Conservation (phyloP, 176 grass and related monocot genomes). For the Saccharum officinarum region DNA sequence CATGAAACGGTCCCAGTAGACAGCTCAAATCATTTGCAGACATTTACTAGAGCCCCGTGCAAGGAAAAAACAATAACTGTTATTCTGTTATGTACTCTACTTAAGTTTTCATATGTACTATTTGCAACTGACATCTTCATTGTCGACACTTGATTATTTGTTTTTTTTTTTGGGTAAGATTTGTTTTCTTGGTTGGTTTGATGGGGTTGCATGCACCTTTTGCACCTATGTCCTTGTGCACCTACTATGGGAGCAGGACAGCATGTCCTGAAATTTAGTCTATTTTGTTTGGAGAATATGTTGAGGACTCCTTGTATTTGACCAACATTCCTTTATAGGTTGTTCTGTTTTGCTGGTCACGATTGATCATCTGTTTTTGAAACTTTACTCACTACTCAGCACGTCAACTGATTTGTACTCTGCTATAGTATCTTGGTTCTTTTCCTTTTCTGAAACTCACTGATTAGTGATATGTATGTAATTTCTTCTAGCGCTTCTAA, state of each 20-base stretch:
- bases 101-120: conserved; percentile 4
- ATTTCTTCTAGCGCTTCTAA: conserved; percentile 51
- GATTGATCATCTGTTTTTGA: background rate
- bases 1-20: conserved; percentile 5
- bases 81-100: background rate
- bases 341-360: background rate
- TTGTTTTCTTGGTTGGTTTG: background rate
- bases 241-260: background rate
- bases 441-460: background rate
- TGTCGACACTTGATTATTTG: background rate
- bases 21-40: background rate
- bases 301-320: background rate
- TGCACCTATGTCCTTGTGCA: background rate
- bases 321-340: background rate
- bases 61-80: background rate
- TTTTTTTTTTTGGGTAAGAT: background rate
- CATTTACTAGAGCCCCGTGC: background rate
- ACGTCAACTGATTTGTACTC: background rate
- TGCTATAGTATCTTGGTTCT: background rate
- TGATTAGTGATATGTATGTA: conserved; percentile 24
- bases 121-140: background rate
- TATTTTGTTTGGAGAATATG: conserved; percentile 5
- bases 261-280: background rate
- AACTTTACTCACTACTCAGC: conserved; percentile 19
- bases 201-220: background rate